Evolutionary conservation across 2,329 filamentous ascomycete genomes (phyloP).

Genomic region (Dactylellina drechsleri): DNA sequence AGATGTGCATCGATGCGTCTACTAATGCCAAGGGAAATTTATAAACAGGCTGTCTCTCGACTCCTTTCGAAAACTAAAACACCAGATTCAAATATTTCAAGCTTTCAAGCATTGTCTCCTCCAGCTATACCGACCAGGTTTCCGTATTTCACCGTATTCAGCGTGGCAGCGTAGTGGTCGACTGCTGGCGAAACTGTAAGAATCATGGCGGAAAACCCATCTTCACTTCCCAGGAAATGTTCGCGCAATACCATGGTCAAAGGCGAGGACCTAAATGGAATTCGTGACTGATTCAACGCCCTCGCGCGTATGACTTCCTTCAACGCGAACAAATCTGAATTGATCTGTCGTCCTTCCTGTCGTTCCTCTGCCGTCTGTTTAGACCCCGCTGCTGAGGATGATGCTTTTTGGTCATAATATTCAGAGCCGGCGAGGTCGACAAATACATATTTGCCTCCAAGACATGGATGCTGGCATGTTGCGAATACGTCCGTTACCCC

Average conservation of each 20-base stretch:
- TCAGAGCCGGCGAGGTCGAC: conserved; percentile 65
- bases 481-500: conserved; percentile 58
- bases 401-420: conserved; percentile 61
- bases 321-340: conserved; percentile 64
- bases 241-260: conserved; percentile 64
- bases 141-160: conserved; percentile 64
- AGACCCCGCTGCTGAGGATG: conserved; percentile 38
- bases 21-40: too few relatives aligned
- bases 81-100: neutral
- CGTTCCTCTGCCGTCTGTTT: conserved; percentile 62
- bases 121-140: conserved; percentile 61
- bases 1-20: neutral
- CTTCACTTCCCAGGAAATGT: conserved; percentile 60
- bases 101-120: conserved; percentile 42
- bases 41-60: too few relatives aligned
- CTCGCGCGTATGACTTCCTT: conserved; percentile 65
- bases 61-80: neutral
- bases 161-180: conserved; percentile 62
- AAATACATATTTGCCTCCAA: conserved; percentile 64
- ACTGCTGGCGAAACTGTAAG: conserved; percentile 62
- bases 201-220: conserved; percentile 61
- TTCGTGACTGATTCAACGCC: conserved; percentile 59
- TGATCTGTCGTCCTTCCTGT: conserved; percentile 64
- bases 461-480: conserved; percentile 57
- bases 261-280: conserved; percentile 63